Base-by-base conservation (phyloP, 257 asterid genomes). In the Plectranthus barbatus region DNA sequence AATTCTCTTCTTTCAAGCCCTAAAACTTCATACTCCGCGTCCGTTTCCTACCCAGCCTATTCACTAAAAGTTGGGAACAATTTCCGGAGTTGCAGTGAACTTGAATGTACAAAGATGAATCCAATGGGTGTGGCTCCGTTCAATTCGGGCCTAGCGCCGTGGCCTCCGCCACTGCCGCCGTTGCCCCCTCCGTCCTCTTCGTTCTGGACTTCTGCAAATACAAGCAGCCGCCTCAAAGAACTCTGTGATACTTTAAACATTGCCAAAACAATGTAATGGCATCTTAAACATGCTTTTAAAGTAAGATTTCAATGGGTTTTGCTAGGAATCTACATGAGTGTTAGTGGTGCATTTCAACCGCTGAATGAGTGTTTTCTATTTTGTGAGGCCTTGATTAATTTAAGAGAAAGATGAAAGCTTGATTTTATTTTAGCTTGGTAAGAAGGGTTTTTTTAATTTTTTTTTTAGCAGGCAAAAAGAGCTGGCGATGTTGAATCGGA, bases 121-220 rank as follows among this genome's bases (percentile, higher is more conserved):
- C 86, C 78, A 48, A 50, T 57, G 67, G 80, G 72, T 20, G 73
- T 64, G 50, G 60, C 69, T 15, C 87, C 79, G 4, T 83, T 63
- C 55, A 46, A 65, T 72, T 21, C 74, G 41, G 77, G 47, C 18
- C 63, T n/a, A 29, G 64, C 49, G 49, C 73, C 62, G 9, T 77
- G 83, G 86, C 72, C 70, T 0, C 72, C 54, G 21, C 77, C 83
- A 62, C 54, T 69, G 61, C 92, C 86, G 57, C 79, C 84, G 3
- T 49, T 82, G 14, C 89, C 95, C 15, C 91, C 86, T 26, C 83
- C 91, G 7, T 77, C 94, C 3, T 63, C 83, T 45, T 44, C 84
- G 60, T 87, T 80, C 71, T 83, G 84, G 89, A 77, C 81, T 31
- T 52, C 80, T 42, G 56, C 67, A 19, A 83, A 80, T 52, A 81